phyloP scores from a whole-genome alignment of 2,329 filamentous ascomycete species.

The Nothophaeocryptopus gaeumannii region DNA sequence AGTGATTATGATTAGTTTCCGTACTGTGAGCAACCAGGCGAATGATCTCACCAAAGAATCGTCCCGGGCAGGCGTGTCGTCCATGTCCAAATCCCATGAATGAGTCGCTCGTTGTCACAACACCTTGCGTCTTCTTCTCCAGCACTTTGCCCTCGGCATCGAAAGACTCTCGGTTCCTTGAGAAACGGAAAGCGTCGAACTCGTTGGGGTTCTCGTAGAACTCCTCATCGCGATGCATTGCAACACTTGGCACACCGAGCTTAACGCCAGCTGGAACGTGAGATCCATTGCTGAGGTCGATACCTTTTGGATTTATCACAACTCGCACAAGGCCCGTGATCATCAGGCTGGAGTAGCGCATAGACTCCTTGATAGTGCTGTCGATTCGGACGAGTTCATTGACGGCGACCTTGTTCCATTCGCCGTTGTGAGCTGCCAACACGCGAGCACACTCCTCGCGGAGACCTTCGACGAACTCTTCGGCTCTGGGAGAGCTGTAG shows the following conservation, averaged over 20 bases:
- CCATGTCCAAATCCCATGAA: conserved; percentile 29
- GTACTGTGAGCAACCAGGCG: too few species aligned
- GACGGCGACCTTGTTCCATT: conserved; percentile 25
- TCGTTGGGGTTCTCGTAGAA: conserved; percentile 25
- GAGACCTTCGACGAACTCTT: conserved; percentile 19
- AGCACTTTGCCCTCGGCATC: conserved; percentile 4
- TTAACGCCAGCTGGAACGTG: conserved; percentile 25
- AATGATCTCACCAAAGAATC: conserved; percentile 49
- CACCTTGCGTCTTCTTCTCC: conserved; percentile 16
- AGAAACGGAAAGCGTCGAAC: conserved; percentile 32
- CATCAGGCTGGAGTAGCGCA: conserved; percentile 20
- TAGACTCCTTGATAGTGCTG: conserved; percentile 30
- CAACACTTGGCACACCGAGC: conserved; percentile 19
- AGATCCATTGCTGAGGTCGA: conserved; percentile 25
- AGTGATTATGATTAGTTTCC: too few species aligned
- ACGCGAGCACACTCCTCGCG: conserved; percentile 24
- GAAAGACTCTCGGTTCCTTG: conserved; percentile 9
- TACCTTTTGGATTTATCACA: conserved; percentile 25
- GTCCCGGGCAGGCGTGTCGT: conserved; percentile 32
- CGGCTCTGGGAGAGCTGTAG: conserved; percentile 16
- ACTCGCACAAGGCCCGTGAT: conserved; percentile 19
- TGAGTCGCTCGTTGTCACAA: conserved; percentile 22
- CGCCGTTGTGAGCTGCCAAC: conserved; percentile 13
- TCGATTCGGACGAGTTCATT: conserved; percentile 25
- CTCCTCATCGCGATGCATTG: conserved; percentile 29